A percentile compares a stretch with the other conserved stretches of the same genome.
phyloP scores from a whole-genome alignment of 805 yeast species.

The Yarrowia sp. region DNA sequence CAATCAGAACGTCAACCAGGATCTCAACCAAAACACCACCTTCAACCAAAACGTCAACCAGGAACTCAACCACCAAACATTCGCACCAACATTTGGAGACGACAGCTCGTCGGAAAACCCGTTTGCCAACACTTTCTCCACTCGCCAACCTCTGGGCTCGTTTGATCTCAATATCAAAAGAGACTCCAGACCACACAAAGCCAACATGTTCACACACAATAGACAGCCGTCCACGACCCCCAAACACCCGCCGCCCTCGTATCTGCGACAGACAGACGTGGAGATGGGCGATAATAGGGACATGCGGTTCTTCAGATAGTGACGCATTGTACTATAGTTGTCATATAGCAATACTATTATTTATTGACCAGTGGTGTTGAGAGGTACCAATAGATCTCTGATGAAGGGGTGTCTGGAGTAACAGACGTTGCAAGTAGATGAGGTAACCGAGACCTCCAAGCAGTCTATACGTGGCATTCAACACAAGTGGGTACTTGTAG shows the following conservation, averaged over 20 bases:
- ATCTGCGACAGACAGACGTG: not conserved
- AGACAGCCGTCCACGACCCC: conserved; percentile 16
- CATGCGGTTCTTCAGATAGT: conserved; percentile 3
- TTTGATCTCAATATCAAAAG: conserved; percentile 11
- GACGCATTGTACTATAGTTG: too few relatives aligned
- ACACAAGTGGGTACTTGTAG: too few relatives aligned
- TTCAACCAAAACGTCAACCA: not conserved
- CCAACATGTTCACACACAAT: not conserved
- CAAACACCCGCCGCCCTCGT: conserved; percentile 11
- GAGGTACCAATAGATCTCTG: too few relatives aligned
- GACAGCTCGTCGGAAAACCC: not conserved
- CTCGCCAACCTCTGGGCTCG: not conserved
- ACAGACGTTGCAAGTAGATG: too few relatives aligned
- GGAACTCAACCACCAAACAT: not conserved
- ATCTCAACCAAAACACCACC: not conserved
- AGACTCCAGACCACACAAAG: not conserved
- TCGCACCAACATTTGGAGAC: not conserved
- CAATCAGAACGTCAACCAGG: not conserved
- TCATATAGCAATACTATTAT: not conserved
- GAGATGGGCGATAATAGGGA: not conserved
- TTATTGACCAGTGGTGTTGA: not conserved
- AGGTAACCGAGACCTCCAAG: too few relatives aligned
- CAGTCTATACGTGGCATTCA: too few relatives aligned
- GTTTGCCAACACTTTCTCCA: not conserved
- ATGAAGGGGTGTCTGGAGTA: too few relatives aligned